phyloP scores from a whole-genome alignment of 225 moss, liverwort and hornwort genomes.

The Ulota crispa region DNA sequence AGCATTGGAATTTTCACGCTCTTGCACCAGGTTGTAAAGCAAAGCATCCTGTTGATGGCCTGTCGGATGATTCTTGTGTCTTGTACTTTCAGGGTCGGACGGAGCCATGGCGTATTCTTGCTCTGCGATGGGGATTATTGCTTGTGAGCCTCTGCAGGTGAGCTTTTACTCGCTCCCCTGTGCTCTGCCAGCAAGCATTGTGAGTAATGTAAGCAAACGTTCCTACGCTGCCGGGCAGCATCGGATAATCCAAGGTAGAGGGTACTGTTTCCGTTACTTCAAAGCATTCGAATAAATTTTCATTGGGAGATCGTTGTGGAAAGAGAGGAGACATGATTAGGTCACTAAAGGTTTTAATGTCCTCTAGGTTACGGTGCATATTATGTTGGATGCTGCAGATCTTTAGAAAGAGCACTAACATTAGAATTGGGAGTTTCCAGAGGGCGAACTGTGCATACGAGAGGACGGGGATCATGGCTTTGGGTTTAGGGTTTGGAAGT shows the following conservation, averaged over 20 bases:
- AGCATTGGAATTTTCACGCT: conserved; percentile 15
- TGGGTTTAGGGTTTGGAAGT: conserved; percentile 15
- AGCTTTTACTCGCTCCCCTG: background rate
- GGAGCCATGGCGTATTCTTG: conserved; percentile 37
- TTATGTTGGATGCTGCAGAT: conserved; percentile 23
- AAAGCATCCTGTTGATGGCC: background rate
- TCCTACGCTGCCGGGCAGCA: background rate
- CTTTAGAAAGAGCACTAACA: background rate
- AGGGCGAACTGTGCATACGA: conserved; percentile 11
- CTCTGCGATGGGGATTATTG: conserved; percentile 28
- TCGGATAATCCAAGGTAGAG: background rate
- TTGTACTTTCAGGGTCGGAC: conserved; percentile 8
- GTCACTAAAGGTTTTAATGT: background rate
- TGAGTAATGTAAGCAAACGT: background rate
- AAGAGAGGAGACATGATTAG: background rate
- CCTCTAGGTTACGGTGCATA: background rate
- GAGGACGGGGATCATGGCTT: conserved; percentile 24
- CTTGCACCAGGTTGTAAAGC: background rate
- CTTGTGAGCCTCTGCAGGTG: conserved; percentile 40
- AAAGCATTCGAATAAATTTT: background rate
- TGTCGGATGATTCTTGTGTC: background rate
- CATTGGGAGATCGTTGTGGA: background rate
- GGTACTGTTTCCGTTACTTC: background rate
- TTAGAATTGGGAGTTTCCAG: background rate
- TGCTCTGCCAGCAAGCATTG: background rate